Evolutionary conservation across 2,329 filamentous ascomycete genomes (phyloP).

Genomic region (Ceratocystis eucalypticola): DNA sequence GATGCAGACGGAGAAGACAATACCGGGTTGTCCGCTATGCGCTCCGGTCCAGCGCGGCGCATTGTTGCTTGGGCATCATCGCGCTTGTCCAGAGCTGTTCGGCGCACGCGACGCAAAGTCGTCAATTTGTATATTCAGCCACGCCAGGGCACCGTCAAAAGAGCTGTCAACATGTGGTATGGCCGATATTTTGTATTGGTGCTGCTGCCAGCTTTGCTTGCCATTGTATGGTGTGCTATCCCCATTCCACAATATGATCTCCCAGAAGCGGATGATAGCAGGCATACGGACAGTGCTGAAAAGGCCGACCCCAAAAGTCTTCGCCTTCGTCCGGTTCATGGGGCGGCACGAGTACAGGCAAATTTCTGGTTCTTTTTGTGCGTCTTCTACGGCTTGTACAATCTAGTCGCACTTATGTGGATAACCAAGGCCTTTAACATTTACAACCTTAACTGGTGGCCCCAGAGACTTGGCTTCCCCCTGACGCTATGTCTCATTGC

Average conservation of each 20-base stretch:
- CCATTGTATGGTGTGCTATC: slow-evolving; percentile 49
- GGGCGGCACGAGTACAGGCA: slow-evolving; percentile 47
- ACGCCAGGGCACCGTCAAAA: slow-evolving; percentile 43
- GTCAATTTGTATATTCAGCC: slow-evolving; percentile 49
- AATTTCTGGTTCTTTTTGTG: slow-evolving; percentile 62
- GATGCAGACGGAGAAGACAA: slow-evolving; percentile 20
- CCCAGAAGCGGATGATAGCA: slow-evolving; percentile 28
- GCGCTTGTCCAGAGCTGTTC: slow-evolving; percentile 23
- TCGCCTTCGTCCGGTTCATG: slow-evolving; percentile 41
- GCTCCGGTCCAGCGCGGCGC: neutral
- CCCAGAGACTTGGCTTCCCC: slow-evolving; percentile 48
- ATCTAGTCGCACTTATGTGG: slow-evolving; percentile 53
- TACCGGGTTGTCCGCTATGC: neutral
- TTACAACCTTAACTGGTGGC: slow-evolving; percentile 61
- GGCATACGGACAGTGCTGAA: neutral
- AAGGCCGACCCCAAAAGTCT: slow-evolving; percentile 24
- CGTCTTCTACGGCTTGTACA: slow-evolving; percentile 57
- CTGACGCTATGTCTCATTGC: slow-evolving; percentile 50
- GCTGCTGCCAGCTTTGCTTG: slow-evolving; percentile 46
- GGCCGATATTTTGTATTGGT: slow-evolving; percentile 47
- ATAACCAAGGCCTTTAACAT: slow-evolving; percentile 61
- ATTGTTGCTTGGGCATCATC: slow-evolving; percentile 17
- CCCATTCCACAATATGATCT: slow-evolving; percentile 52
- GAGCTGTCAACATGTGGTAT: slow-evolving; percentile 50
- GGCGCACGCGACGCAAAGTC: slow-evolving; percentile 25